Percentiles rank a stretch among this genome's conserved stretches.
phyloP scores from a whole-genome alignment of 108 stramenopile genomes.

The Mediolabrus comicus region DNA sequence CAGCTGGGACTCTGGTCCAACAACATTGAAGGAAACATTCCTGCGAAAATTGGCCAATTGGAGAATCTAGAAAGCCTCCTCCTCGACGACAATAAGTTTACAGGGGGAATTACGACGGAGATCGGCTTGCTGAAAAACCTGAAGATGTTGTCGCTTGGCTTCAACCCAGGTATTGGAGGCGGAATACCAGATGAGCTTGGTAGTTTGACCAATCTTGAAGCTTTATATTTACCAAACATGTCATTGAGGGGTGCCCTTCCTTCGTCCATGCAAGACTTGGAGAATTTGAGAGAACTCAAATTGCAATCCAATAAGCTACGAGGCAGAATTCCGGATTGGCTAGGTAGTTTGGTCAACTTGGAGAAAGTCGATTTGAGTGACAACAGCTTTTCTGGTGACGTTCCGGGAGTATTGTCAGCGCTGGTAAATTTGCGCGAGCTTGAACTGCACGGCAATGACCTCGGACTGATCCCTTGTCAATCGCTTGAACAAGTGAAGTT shows the following conservation, averaged over 20 bases:
- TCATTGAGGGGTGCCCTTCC: background rate
- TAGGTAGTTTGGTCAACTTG: background rate
- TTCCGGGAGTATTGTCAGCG: slow-evolving; percentile 16
- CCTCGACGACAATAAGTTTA: slow-evolving; percentile 36
- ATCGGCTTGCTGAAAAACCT: slow-evolving; percentile 32
- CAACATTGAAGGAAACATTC: slow-evolving; percentile 26
- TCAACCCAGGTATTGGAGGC: slow-evolving; percentile 18
- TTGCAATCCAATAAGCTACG: background rate
- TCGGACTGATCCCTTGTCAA: background rate
- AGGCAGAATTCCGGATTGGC: background rate
- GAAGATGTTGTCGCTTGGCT: slow-evolving; percentile 23
- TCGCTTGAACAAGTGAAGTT: background rate
- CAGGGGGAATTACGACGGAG: slow-evolving; percentile 31
- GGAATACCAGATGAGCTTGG: slow-evolving; percentile 22
- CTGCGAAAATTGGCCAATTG: slow-evolving; percentile 26
- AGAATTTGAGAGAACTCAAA: background rate
- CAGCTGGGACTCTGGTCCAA: slow-evolving; percentile 47
- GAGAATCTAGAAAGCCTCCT: slow-evolving; percentile 17
- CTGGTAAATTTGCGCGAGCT: slow-evolving; percentile 11
- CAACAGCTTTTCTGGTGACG: slow-evolving; percentile 16
- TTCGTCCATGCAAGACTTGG: background rate
- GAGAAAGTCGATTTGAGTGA: slow-evolving; percentile 13
- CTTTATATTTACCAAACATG: slow-evolving; percentile 1
- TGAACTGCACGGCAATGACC: slow-evolving; percentile 14
- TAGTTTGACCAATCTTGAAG: slow-evolving; percentile 15